These are phyloP conservation scores for Euphrasia confusa DNA, from an alignment of 257 asterid species.

Conservation along the genomic window DNA sequence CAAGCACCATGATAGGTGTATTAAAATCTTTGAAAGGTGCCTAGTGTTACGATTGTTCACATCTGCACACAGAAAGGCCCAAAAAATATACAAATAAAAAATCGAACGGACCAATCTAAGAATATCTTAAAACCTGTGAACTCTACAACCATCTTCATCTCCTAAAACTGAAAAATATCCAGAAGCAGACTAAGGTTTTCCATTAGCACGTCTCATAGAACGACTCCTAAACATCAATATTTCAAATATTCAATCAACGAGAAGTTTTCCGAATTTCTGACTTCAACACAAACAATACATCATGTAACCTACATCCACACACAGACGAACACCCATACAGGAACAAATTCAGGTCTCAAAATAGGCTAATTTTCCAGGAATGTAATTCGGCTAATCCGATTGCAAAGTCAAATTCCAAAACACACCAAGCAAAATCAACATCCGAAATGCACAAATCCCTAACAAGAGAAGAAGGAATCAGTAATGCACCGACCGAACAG, in stretches of 20 bases:
- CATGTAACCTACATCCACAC: background rate
- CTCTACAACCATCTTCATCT: constrained; percentile 5
- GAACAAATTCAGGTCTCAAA: background rate
- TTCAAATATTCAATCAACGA: background rate
- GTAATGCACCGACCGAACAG: constrained; percentile 58
- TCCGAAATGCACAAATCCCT: too few species aligned
- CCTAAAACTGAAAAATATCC: background rate
- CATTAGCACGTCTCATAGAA: constrained; percentile 3
- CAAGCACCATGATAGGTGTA: constrained; percentile 84
- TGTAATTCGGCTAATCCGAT: background rate
- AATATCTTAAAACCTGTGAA: background rate
- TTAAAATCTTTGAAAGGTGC: constrained; percentile 83
- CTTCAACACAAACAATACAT: background rate
- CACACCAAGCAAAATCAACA: background rate
- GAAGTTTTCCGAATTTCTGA: background rate
- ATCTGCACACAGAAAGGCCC: constrained; percentile 43
- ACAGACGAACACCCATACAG: background rate
- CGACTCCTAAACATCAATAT: constrained; percentile 3
- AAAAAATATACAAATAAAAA: constrained; percentile 17
- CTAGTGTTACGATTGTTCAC: constrained; percentile 71
- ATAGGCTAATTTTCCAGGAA: constrained; percentile 1
- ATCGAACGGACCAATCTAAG: constrained; percentile 21
- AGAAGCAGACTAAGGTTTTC: too few species aligned
- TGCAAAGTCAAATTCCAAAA: constrained; percentile 1
- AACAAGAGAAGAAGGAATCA: background rate